A percentile compares a stretch with the other conserved stretches of the same genome.
These are phyloP conservation scores for Neoconidiobolus thromboides DNA, from an alignment of 371 early-diverging fungal genomes.

Conservation along the genomic window DNA sequence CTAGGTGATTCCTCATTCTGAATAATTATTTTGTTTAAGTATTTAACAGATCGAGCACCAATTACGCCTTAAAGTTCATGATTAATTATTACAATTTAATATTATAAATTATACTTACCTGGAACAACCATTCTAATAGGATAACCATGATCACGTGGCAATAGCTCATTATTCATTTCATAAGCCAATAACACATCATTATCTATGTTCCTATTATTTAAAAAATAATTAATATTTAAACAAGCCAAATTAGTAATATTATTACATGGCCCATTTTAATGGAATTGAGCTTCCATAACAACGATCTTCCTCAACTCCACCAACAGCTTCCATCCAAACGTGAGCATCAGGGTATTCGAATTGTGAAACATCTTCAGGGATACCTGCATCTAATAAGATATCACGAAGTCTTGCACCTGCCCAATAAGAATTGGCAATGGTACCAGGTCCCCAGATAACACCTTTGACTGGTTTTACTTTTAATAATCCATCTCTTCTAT, in stretches of 20 bases:
- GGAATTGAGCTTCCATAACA: conserved; percentile 60
- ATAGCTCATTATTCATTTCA: conserved; percentile 61
- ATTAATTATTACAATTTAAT: background rate
- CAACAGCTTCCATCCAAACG: conserved; percentile 46
- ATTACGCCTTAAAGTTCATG: conserved; percentile 29
- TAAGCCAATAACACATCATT: conserved; percentile 71
- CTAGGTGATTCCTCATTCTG: conserved; percentile 33
- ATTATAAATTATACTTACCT: conserved; percentile 11
- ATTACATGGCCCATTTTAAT: conserved; percentile 33
- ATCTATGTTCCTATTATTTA: conserved; percentile 19
- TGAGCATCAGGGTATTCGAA: conserved; percentile 13
- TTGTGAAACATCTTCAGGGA: conserved; percentile 19
- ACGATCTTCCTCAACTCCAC: conserved; percentile 36
- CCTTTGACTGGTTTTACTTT: conserved; percentile 50
- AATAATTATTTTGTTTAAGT: conserved; percentile 40
- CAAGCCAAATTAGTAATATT: background rate
- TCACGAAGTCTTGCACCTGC: conserved; percentile 56
- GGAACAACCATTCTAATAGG: conserved; percentile 69
- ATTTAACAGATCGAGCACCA: conserved; percentile 73
- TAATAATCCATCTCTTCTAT: conserved; percentile 61
- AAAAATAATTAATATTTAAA: background rate
- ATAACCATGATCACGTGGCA: conserved; percentile 60
- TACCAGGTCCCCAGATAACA: conserved; percentile 53
- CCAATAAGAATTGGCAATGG: conserved; percentile 62
- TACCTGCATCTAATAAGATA: conserved; percentile 33